A percentile compares a stretch with the other conserved stretches of the same genome.
These are phyloP conservation scores for Penicillium olsonii DNA, from an alignment of 2,329 filamentous ascomycete species.

Conservation along the genomic window DNA sequence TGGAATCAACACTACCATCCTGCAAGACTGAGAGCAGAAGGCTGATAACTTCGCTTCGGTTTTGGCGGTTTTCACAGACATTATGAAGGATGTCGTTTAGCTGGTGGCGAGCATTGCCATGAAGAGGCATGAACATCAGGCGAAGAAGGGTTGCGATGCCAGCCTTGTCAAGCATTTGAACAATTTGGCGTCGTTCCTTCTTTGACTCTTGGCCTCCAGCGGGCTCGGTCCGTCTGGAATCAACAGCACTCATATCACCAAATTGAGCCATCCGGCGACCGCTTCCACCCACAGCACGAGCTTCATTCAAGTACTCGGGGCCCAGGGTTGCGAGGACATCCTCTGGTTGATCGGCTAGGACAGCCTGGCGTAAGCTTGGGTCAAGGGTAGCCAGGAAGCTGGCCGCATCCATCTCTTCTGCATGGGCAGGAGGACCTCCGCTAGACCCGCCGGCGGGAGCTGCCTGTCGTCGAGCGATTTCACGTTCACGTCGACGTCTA, in stretches of 20 bases:
- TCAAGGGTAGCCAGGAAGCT: slow-evolving; percentile 91
- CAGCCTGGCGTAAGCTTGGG: slow-evolving; percentile 77
- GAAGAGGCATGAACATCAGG: slow-evolving; percentile 97
- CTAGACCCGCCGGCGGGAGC: slow-evolving; percentile 45
- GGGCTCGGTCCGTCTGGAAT: slow-evolving; percentile 38
- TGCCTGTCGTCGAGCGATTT: slow-evolving; percentile 71
- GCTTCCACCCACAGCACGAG: slow-evolving; percentile 67
- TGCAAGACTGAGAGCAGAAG: slow-evolving; percentile 90
- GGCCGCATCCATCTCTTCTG: slow-evolving; percentile 86
- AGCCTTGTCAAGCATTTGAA: slow-evolving; percentile 96
- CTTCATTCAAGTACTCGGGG: slow-evolving; percentile 82
- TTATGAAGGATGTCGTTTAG: slow-evolving; percentile 87
- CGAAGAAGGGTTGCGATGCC: slow-evolving; percentile 94
- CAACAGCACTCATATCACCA: slow-evolving; percentile 43
- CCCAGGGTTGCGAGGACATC: slow-evolving; percentile 82
- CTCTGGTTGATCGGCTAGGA: slow-evolving; percentile 88
- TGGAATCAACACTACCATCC: slow-evolving; percentile 90
- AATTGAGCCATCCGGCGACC: slow-evolving; percentile 59
- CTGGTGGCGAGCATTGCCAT: slow-evolving; percentile 79
- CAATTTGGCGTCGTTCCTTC: slow-evolving; percentile 75
- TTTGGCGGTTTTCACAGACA: slow-evolving; percentile 95
- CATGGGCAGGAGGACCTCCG: slow-evolving; percentile 44
- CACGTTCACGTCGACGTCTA: slow-evolving; percentile 81
- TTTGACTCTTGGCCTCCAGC: slow-evolving; percentile 51
- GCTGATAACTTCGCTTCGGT: slow-evolving; percentile 88